Conservation (phyloP, 495 filamentous ascomycete species). For the Niebla homalea region DNA sequence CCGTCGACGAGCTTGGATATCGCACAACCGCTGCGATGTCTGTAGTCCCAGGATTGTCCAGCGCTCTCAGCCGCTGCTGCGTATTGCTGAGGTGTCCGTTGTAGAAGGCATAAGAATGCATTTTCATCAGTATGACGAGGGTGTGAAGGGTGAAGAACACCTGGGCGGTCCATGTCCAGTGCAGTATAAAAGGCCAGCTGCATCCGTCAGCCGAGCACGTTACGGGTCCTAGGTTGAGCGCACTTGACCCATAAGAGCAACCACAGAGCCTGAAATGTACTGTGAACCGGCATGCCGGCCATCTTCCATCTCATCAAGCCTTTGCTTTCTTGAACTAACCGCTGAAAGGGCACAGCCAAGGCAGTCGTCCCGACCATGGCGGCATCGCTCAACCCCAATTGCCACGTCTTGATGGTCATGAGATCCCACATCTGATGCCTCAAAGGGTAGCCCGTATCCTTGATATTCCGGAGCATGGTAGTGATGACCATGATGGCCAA, state of each 20-base stretch:
- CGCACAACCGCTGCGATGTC: slow-evolving; percentile 56
- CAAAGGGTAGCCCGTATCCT: slow-evolving; percentile 81
- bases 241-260: slow-evolving; percentile 68
- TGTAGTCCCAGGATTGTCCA: slow-evolving; percentile 64
- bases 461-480: slow-evolving; percentile 77
- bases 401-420: slow-evolving; percentile 76
- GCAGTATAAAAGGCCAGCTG: slow-evolving; percentile 71
- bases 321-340: slow-evolving; percentile 40
- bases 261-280: slow-evolving; percentile 68
- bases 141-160: slow-evolving; percentile 90
- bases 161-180: slow-evolving; percentile 91
- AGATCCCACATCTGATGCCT: slow-evolving; percentile 73
- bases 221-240: slow-evolving; percentile 15
- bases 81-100: slow-evolving; percentile 89
- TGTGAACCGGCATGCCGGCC: slow-evolving; percentile 68
- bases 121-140: slow-evolving; percentile 89
- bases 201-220: slow-evolving; percentile 14
- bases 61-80: slow-evolving; percentile 57
- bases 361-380: slow-evolving; percentile 69
- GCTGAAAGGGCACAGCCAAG: slow-evolving; percentile 61
- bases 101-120: slow-evolving; percentile 97
- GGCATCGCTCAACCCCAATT: slow-evolving; percentile 69
- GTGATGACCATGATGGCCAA: slow-evolving; percentile 95
- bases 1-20: slow-evolving; percentile 52
- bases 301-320: slow-evolving; percentile 57